A percentile compares a stretch with the other conserved stretches of the same genome.
phyloP scores from a whole-genome alignment of 352 stramenopile species.

The Globisporangium iwayamae region DNA sequence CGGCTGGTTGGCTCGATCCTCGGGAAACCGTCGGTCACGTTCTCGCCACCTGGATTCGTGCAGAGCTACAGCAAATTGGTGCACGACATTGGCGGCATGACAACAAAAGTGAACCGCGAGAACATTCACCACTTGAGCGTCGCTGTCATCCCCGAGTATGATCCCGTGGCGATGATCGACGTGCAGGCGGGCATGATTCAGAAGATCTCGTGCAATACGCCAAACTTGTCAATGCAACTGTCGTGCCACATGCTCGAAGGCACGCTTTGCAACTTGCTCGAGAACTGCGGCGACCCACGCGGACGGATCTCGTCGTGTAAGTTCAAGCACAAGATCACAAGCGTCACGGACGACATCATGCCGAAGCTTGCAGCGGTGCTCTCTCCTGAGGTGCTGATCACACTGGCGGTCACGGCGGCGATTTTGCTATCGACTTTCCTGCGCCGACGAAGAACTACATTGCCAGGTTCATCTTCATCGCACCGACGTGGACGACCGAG shows the following conservation, averaged over 20 bases:
- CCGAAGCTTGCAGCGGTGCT: constrained; percentile 40
- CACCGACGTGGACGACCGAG: constrained; percentile 28
- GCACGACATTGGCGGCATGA: constrained; percentile 71
- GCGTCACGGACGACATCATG: constrained; percentile 65
- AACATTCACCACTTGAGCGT: constrained; percentile 83
- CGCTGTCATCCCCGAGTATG: constrained; percentile 86
- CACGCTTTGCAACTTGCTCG: constrained; percentile 79
- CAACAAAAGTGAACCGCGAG: constrained; percentile 64
- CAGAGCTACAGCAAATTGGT: constrained; percentile 90
- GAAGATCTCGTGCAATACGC: constrained; percentile 87
- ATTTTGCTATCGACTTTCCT: constrained; percentile 66
- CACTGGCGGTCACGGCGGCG: constrained; percentile 39
- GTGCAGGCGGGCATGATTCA: constrained; percentile 86
- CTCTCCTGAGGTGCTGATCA: constrained; percentile 56
- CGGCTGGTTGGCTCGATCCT: constrained; percentile 80
- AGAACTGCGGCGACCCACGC: constrained; percentile 67
- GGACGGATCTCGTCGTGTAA: constrained; percentile 59
- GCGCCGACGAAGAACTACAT: constrained; percentile 33
- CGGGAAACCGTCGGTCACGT: constrained; percentile 75
- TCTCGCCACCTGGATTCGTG: constrained; percentile 79
- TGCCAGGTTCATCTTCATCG: constrained; percentile 26
- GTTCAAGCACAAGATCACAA: constrained; percentile 78
- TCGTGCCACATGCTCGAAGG: constrained; percentile 91
- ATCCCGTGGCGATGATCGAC: constrained; percentile 88
- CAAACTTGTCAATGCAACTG: constrained; percentile 85